phyloP scores from a whole-genome alignment of 2,329 filamentous ascomycete genomes.

The Fusarium continuum region DNA sequence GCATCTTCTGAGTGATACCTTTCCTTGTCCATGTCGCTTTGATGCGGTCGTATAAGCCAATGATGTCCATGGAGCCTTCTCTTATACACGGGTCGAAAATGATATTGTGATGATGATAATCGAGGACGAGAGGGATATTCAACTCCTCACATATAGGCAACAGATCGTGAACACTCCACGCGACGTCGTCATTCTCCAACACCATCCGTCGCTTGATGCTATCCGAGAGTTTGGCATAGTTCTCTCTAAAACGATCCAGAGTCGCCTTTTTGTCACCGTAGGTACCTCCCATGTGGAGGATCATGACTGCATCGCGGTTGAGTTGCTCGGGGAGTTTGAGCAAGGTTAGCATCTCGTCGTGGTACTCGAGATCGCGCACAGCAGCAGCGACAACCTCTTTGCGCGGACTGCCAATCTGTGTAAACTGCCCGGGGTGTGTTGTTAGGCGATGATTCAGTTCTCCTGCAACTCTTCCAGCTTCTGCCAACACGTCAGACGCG shows the following conservation, averaged over 20 bases:
- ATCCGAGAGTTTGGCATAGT: slow-evolving; percentile 73
- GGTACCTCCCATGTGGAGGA: slow-evolving; percentile 89
- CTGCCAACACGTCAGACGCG: slow-evolving; percentile 78
- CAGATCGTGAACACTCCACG: slow-evolving; percentile 91
- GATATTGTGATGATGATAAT: slow-evolving; percentile 97
- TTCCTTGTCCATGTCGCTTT: slow-evolving; percentile 85
- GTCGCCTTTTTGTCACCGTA: slow-evolving; percentile 89
- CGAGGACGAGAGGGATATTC: slow-evolving; percentile 91
- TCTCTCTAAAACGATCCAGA: slow-evolving; percentile 78
- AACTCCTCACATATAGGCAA: slow-evolving; percentile 90
- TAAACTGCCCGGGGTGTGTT: slow-evolving; percentile 92
- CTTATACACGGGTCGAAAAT: slow-evolving; percentile 79
- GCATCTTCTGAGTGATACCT: slow-evolving; percentile 92
- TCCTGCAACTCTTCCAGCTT: slow-evolving; percentile 79
- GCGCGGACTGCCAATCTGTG: slow-evolving; percentile 86
- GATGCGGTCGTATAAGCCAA: slow-evolving; percentile 77
- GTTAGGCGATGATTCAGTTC: slow-evolving; percentile 86
- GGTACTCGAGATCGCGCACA: slow-evolving; percentile 85
- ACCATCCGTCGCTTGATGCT: slow-evolving; percentile 83
- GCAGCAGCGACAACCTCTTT: slow-evolving; percentile 79
- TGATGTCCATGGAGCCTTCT: slow-evolving; percentile 86
- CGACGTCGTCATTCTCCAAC: slow-evolving; percentile 93
- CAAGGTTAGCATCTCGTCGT: slow-evolving; percentile 83
- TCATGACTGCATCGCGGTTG: slow-evolving; percentile 90
- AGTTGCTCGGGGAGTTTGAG: slow-evolving; percentile 80